Evolutionary conservation across 2,329 filamentous ascomycete species (phyloP).

Genomic region (Xylaria sp.): DNA sequence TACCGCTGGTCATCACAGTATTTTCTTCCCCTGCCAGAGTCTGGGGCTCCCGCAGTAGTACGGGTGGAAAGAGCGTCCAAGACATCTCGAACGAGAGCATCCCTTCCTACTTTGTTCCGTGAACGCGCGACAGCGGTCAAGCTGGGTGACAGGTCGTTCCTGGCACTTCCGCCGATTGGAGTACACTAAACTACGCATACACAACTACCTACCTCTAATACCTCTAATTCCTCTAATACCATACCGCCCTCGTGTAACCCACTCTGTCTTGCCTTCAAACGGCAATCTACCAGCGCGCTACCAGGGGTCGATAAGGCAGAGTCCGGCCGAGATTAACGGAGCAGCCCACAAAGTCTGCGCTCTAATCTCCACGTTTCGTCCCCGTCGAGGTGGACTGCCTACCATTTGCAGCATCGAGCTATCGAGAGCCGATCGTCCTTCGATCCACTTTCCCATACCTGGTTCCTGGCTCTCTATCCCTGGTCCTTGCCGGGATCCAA

Average conservation of each 20-base stretch:
- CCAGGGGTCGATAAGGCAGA: slow-evolving; percentile 15
- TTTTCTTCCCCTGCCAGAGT: slow-evolving; percentile 14
- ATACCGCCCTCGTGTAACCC: slow-evolving; percentile 23
- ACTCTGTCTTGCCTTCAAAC: slow-evolving; percentile 34
- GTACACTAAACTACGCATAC: too few species aligned
- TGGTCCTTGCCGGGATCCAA: slow-evolving; percentile 41
- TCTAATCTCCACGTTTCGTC: slow-evolving; percentile 26
- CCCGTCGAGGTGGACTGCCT: slow-evolving; percentile 32
- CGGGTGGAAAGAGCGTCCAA: slow-evolving; percentile 16
- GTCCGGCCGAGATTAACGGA: slow-evolving; percentile 32
- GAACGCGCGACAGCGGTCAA: slow-evolving; percentile 16
- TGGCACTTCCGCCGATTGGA: slow-evolving; percentile 25
- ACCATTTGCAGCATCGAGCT: slow-evolving; percentile 38
- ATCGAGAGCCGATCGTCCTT: slow-evolving; percentile 39
- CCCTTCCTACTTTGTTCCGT: slow-evolving; percentile 28
- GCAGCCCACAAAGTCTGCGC: slow-evolving; percentile 27
- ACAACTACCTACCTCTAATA: too few species aligned
- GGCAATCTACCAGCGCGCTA: slow-evolving; percentile 5
- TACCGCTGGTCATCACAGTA: not conserved
- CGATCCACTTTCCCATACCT: slow-evolving; percentile 44
- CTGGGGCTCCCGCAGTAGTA: slow-evolving; percentile 1
- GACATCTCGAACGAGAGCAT: slow-evolving; percentile 23
- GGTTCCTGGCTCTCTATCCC: slow-evolving; percentile 43
- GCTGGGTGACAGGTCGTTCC: slow-evolving; percentile 27
- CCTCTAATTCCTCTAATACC: slow-evolving; percentile 1